Evolutionary conservation across 352 stramenopile species (phyloP).

Genomic region (Globisporangium camurandrum): DNA sequence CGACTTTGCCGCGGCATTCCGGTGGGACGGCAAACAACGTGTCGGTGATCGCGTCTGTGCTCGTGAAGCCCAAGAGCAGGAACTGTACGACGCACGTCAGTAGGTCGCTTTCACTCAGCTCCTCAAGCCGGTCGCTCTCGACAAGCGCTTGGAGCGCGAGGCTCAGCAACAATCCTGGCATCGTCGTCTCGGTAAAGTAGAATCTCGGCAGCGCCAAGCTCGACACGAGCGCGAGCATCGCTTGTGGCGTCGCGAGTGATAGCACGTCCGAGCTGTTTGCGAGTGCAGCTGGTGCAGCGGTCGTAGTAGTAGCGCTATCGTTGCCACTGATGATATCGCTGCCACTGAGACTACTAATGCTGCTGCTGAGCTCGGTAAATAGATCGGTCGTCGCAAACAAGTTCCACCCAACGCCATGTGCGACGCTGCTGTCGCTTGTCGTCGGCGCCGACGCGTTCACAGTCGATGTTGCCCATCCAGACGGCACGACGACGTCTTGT

Average conservation of each 20-base stretch:
- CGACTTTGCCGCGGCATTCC: conserved; percentile 40
- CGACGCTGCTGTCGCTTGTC: not conserved
- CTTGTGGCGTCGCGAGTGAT: not conserved
- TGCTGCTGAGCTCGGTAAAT: conserved; percentile 17
- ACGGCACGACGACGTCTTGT: conserved; percentile 32
- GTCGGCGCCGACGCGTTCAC: conserved; percentile 24
- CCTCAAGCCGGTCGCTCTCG: conserved; percentile 35
- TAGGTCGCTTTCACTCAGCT: conserved; percentile 29
- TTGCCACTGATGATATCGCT: not conserved
- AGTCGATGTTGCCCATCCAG: conserved; percentile 31
- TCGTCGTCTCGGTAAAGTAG: conserved; percentile 62
- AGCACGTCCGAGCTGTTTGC: too few relatives aligned
- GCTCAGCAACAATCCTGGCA: conserved; percentile 50
- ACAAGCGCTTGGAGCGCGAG: conserved; percentile 36
- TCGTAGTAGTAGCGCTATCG: too few relatives aligned
- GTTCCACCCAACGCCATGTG: conserved; percentile 30
- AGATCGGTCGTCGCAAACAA: conserved; percentile 29
- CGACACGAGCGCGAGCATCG: conserved; percentile 15
- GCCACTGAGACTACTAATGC: not conserved
- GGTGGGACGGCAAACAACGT: conserved; percentile 35
- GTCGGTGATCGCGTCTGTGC: conserved; percentile 15
- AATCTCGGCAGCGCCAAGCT: conserved; percentile 38
- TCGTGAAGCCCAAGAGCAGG: conserved; percentile 41
- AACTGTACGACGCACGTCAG: conserved; percentile 41
- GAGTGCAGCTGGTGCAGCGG: too few relatives aligned